A percentile compares a stretch with the other conserved stretches of the same genome.
phyloP scores from a whole-genome alignment of 345 rosid genomes.

The Eucalyptus cloeziana region DNA sequence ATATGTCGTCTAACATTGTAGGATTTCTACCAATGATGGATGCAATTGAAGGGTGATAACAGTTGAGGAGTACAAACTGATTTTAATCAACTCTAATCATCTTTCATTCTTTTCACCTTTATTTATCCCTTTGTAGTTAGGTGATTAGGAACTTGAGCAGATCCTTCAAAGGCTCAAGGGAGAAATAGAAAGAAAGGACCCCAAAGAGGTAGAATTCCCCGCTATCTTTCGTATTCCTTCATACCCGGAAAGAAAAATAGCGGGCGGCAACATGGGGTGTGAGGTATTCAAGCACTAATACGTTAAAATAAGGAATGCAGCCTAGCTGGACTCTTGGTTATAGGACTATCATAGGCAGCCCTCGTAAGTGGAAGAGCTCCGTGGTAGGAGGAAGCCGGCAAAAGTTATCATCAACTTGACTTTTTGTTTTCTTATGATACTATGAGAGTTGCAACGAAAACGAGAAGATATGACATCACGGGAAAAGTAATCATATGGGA shows the following conservation, averaged over 20 bases:
- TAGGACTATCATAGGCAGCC: too few relatives aligned
- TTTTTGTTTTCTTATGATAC: neutral
- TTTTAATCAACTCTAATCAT: neutral
- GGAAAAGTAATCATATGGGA: neutral
- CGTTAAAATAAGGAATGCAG: too few relatives aligned
- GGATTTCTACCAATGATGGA: neutral
- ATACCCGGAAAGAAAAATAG: rapidly evolving
- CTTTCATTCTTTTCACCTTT: neutral
- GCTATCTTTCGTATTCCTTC: too few relatives aligned
- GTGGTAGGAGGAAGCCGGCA: too few relatives aligned
- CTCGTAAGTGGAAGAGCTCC: too few relatives aligned
- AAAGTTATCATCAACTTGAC: too few relatives aligned
- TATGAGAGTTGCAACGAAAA: neutral
- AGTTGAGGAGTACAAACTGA: neutral
- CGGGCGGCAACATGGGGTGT: too few relatives aligned
- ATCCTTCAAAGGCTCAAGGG: too few relatives aligned
- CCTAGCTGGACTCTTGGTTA: rapidly evolving
- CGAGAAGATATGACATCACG: neutral
- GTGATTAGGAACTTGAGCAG: rapidly evolving
- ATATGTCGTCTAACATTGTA: neutral
- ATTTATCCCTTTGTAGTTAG: neutral
- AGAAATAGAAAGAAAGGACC: too few relatives aligned
- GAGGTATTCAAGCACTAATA: too few relatives aligned
- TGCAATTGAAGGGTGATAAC: neutral
- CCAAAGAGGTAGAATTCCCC: too few relatives aligned